Percentiles rank a stretch among this genome's conserved stretches.
Evolutionary conservation across 176 grass and related monocot species (phyloP).

Genomic region (Avena atlantica): DNA sequence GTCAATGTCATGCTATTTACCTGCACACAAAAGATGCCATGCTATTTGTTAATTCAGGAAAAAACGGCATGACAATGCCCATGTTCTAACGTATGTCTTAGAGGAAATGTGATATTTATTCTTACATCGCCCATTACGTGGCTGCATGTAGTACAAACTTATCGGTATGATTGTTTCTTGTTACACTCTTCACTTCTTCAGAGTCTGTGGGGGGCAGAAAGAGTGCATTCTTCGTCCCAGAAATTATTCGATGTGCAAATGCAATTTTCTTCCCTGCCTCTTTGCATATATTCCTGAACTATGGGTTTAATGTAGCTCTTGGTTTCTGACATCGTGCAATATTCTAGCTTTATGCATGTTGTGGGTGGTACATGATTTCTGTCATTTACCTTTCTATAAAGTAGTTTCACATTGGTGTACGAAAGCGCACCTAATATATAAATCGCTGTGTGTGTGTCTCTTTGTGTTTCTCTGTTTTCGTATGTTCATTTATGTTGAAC

Average conservation of each 20-base stretch:
- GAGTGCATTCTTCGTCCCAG: neutral
- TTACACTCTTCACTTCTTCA: neutral
- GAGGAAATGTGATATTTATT: neutral
- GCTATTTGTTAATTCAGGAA: no score
- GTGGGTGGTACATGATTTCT: neutral
- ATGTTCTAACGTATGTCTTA: neutral
- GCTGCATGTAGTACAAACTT: neutral
- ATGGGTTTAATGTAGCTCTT: neutral
- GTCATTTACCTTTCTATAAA: neutral
- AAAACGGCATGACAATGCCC: neutral
- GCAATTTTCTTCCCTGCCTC: neutral
- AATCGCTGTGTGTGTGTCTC: neutral
- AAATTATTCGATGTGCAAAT: slow-evolving; percentile 1
- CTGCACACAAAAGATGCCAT: no score
- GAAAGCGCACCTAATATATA: neutral
- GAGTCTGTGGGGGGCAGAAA: neutral
- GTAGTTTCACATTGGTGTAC: neutral
- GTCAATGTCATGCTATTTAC: neutral
- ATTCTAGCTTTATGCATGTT: neutral
- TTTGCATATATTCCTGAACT: neutral
- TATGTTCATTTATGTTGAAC: slow-evolving; percentile 34
- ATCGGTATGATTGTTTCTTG: neutral
- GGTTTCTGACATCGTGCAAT: slow-evolving; percentile 1
- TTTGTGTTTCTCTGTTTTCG: neutral
- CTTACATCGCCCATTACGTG: neutral